These are phyloP conservation scores for Ophiosphaerella herpotricha DNA, from an alignment of 2,329 filamentous ascomycete species.

Conservation along the genomic window DNA sequence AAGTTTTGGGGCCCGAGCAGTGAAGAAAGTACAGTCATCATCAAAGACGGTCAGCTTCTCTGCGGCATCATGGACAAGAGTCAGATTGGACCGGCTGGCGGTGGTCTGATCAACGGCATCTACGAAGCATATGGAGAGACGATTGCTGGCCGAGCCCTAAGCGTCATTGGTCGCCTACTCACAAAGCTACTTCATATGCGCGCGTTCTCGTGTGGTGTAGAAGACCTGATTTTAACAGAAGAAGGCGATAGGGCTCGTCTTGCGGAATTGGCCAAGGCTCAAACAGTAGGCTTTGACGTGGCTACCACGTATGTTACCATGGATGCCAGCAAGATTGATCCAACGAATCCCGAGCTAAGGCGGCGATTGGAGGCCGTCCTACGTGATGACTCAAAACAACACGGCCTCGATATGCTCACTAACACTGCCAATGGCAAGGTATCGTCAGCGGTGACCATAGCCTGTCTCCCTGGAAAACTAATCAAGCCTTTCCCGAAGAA, in stretches of 20 bases:
- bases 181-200: slow-evolving; percentile 91
- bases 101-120: slow-evolving; percentile 87
- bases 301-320: slow-evolving; percentile 89
- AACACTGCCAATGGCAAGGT: slow-evolving; percentile 72
- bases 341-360: slow-evolving; percentile 71
- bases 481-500: slow-evolving; percentile 94
- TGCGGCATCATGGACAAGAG: slow-evolving; percentile 94
- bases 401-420: slow-evolving; percentile 84
- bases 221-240: slow-evolving; percentile 84
- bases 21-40: slow-evolving; percentile 80
- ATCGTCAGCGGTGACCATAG: slow-evolving; percentile 76
- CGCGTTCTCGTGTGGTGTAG: slow-evolving; percentile 96
- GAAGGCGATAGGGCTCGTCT: slow-evolving; percentile 75
- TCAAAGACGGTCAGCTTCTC: slow-evolving; percentile 85
- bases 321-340: slow-evolving; percentile 64
- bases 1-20: slow-evolving; percentile 74
- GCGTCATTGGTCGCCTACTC: slow-evolving; percentile 84
- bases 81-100: slow-evolving; percentile 85
- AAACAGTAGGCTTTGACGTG: slow-evolving; percentile 74
- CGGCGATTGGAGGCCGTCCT: slow-evolving; percentile 85
- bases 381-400: slow-evolving; percentile 88
- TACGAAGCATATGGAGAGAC: slow-evolving; percentile 93
- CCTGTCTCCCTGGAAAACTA: slow-evolving; percentile 79
- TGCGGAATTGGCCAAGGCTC: slow-evolving; percentile 69
- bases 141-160: slow-evolving; percentile 83